A percentile compares a stretch with the other conserved stretches of the same genome.
Conservation (phyloP, 2,329 filamentous ascomycete species). For the Aureobasidium subglaciale region DNA sequence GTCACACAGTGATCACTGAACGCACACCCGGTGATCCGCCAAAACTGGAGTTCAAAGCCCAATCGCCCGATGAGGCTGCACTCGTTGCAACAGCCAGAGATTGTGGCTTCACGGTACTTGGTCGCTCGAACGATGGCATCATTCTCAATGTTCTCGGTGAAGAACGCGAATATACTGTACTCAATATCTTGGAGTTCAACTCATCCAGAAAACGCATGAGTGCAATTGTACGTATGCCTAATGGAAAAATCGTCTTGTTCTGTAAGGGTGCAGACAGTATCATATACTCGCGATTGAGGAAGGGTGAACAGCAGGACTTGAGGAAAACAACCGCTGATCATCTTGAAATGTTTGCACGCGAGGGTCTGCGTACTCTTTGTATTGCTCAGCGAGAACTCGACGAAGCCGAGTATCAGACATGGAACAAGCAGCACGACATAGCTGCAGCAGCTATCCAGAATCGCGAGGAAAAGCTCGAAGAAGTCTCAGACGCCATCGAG, state of each 20-base stretch:
- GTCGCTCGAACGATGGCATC: constrained; percentile 70
- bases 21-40: constrained; percentile 82
- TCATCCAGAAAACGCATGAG: constrained; percentile 97
- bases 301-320: constrained; percentile 78
- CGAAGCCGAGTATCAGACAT: constrained; percentile 75
- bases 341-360: constrained; percentile 91
- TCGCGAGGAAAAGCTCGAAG: constrained; percentile 88
- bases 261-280: constrained; percentile 98
- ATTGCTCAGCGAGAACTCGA: constrained; percentile 75
- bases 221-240: constrained; percentile 89
- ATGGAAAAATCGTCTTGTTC: constrained; percentile 81
- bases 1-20: constrained; percentile 92
- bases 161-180: constrained; percentile 74
- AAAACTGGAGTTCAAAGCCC: constrained; percentile 89
- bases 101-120: constrained; percentile 88
- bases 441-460: constrained; percentile 78
- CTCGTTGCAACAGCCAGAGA: constrained; percentile 91
- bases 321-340: constrained; percentile 82
- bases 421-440: constrained; percentile 80
- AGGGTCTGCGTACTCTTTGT: constrained; percentile 90
- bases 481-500: constrained; percentile 83
- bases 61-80: constrained; percentile 93
- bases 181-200: constrained; percentile 97
- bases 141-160: constrained; percentile 80
- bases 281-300: constrained; percentile 85